Percentiles rank a stretch among this genome's conserved stretches.
These are phyloP conservation scores for Thielaviopsis musarum DNA, from an alignment of 2,329 filamentous ascomycete species.

Conservation along the genomic window DNA sequence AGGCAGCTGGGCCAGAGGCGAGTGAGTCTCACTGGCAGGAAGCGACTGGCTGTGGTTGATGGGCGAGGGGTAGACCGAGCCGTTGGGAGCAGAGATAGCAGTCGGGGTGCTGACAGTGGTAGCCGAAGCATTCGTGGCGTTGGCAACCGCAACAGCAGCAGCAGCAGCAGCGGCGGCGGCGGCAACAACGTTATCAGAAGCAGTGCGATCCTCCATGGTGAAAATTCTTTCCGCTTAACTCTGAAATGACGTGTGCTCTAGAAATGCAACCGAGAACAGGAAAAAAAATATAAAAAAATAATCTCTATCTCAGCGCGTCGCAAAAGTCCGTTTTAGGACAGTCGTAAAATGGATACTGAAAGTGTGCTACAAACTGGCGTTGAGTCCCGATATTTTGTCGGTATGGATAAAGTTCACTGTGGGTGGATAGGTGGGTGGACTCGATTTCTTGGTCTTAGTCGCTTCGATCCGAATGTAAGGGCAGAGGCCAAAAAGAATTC, in stretches of 20 bases:
- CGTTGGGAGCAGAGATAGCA: slow-evolving; percentile 7
- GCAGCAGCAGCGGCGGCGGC: slow-evolving; percentile 6
- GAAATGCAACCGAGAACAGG: not conserved
- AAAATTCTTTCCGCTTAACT: not conserved
- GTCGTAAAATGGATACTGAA: not conserved
- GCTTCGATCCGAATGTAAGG: not conserved
- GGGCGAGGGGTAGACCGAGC: slow-evolving; percentile 11
- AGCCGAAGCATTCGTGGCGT: not conserved
- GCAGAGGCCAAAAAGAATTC: not conserved
- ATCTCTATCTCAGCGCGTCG: not conserved
- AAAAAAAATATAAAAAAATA: not conserved
- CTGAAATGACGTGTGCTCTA: not conserved
- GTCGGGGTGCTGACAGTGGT: slow-evolving; percentile 6
- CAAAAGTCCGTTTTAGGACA: not conserved
- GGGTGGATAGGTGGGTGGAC: not conserved
- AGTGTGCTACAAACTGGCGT: not conserved
- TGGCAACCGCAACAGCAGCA: not conserved
- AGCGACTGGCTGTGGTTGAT: slow-evolving; percentile 11
- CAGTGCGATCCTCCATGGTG: slow-evolving; percentile 10
- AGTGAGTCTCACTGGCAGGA: slow-evolving; percentile 10
- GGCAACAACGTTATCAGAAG: slow-evolving; percentile 2
- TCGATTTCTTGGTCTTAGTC: not conserved
- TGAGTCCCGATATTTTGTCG: not conserved
- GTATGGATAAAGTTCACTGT: not conserved
- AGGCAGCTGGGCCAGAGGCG: slow-evolving; percentile 10